These are phyloP conservation scores for Meyerozyma sp. DNA, from an alignment of 1,139 yeast genomes.

Conservation along the genomic window DNA sequence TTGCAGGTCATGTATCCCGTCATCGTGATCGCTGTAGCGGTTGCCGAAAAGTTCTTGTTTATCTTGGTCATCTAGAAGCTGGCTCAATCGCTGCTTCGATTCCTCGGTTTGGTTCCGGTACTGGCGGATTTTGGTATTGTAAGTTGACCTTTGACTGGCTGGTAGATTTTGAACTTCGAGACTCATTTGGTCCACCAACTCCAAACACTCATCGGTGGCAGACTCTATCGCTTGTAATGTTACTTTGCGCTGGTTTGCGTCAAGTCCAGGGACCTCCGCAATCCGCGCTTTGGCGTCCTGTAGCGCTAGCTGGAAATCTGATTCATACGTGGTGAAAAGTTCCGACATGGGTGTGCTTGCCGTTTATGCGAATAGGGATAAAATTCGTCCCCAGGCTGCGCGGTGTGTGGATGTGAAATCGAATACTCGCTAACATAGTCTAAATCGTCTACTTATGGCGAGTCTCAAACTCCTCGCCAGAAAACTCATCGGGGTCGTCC, in stretches of 20 bases:
- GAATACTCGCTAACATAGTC: neutral
- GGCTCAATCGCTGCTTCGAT: conserved; percentile 47
- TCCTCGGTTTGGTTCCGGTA: conserved; percentile 59
- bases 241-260: conserved; percentile 45
- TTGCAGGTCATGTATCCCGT: conserved; percentile 57
- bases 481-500: conserved; percentile 34
- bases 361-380: neutral
- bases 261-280: conserved; percentile 48
- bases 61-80: conserved; percentile 56
- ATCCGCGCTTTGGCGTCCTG: conserved; percentile 67
- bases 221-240: conserved; percentile 58
- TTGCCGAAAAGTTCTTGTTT: conserved; percentile 65
- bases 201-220: conserved; percentile 73
- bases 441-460: conserved; percentile 9
- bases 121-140: conserved; percentile 66
- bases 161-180: conserved; percentile 80
- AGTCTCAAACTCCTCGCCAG: conserved; percentile 59
- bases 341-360: conserved; percentile 41
- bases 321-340: conserved; percentile 62
- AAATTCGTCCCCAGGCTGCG: neutral
- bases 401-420: neutral
- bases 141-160: conserved; percentile 59
- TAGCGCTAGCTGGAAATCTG: conserved; percentile 68
- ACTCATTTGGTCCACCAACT: conserved; percentile 73
- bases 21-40: conserved; percentile 33